phyloP scores from a whole-genome alignment of 768 basidiomycete species.

The Clathrus columnatus region DNA sequence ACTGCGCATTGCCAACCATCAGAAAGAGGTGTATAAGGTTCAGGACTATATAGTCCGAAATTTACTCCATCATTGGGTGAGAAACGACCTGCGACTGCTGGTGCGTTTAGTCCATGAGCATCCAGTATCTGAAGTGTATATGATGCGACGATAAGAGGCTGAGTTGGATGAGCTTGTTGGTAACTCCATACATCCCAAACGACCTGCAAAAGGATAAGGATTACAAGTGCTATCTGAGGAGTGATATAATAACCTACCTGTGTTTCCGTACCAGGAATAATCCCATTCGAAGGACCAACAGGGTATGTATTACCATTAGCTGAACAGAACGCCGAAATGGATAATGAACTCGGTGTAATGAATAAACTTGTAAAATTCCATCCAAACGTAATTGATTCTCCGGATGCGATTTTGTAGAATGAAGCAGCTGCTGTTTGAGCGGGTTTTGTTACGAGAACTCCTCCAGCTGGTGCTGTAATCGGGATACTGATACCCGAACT shows the following conservation, averaged over 20 bases:
- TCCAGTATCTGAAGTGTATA: conserved; percentile 80
- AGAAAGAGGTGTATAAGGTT: conserved; percentile 55
- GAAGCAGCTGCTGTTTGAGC: conserved; percentile 68
- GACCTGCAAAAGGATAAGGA: conserved; percentile 26
- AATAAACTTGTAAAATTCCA: conserved; percentile 83
- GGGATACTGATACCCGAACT: conserved; percentile 11
- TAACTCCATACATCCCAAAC: conserved; percentile 79
- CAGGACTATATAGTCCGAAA: conserved; percentile 82
- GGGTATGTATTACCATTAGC: conserved; percentile 83
- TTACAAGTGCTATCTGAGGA: neutral
- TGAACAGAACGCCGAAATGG: conserved; percentile 71
- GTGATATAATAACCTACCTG: conserved; percentile 11
- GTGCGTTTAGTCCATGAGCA: conserved; percentile 61
- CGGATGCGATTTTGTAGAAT: conserved; percentile 79
- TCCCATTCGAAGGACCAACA: conserved; percentile 68
- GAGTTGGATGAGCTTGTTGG: conserved; percentile 50
- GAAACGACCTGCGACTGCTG: conserved; percentile 54
- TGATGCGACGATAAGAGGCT: conserved; percentile 63
- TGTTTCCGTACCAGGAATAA: conserved; percentile 64
- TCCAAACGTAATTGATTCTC: conserved; percentile 72
- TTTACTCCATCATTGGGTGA: conserved; percentile 57
- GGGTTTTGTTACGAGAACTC: conserved; percentile 70
- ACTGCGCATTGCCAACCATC: conserved; percentile 36
- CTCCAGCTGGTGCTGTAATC: conserved; percentile 27
- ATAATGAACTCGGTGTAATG: conserved; percentile 63